phyloP scores from a whole-genome alignment of 1,139 yeast genomes.

The Nakaseomyces glabratus region DNA sequence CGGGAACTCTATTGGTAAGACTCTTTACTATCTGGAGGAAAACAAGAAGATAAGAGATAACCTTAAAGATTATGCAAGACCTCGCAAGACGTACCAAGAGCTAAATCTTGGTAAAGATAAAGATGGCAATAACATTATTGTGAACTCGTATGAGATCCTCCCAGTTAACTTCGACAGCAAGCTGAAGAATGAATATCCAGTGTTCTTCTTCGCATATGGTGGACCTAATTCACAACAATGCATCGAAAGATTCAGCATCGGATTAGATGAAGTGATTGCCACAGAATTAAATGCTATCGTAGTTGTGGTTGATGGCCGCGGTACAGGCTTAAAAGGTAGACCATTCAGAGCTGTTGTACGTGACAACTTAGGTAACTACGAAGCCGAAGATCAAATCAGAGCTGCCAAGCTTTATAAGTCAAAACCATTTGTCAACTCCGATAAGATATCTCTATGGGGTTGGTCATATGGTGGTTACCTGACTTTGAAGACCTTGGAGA shows the following conservation, averaged over 20 bases:
- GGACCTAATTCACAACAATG: conserved; percentile 80
- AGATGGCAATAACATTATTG: conserved; percentile 37
- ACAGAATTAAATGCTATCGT: conserved; percentile 63
- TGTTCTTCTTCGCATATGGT: conserved; percentile 65
- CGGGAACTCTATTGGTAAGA: conserved; percentile 27
- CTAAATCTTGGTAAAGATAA: conserved; percentile 43
- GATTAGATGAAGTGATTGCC: conserved; percentile 58
- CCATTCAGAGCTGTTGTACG: conserved; percentile 55
- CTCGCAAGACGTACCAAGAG: conserved; percentile 39
- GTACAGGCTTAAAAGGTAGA: conserved; percentile 63
- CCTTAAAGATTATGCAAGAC: conserved; percentile 41
- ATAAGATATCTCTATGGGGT: conserved; percentile 65
- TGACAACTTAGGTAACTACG: conserved; percentile 57
- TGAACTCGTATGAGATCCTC: conserved; percentile 51
- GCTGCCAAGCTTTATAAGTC: conserved; percentile 55
- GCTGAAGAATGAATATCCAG: conserved; percentile 47
- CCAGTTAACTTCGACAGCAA: conserved; percentile 52
- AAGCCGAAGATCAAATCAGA: conserved; percentile 59
- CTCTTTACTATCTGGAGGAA: conserved; percentile 37
- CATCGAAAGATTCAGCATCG: conserved; percentile 42
- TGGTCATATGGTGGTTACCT: conserved; percentile 81
- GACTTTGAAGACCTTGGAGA: conserved; percentile 64
- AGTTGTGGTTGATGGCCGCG: conserved; percentile 76
- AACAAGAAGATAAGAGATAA: conserved; percentile 38
- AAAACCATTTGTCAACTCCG: conserved; percentile 47